Base-by-base conservation (phyloP, 2,329 filamentous ascomycete genomes). In the Ceratocystis cubensis region DNA sequence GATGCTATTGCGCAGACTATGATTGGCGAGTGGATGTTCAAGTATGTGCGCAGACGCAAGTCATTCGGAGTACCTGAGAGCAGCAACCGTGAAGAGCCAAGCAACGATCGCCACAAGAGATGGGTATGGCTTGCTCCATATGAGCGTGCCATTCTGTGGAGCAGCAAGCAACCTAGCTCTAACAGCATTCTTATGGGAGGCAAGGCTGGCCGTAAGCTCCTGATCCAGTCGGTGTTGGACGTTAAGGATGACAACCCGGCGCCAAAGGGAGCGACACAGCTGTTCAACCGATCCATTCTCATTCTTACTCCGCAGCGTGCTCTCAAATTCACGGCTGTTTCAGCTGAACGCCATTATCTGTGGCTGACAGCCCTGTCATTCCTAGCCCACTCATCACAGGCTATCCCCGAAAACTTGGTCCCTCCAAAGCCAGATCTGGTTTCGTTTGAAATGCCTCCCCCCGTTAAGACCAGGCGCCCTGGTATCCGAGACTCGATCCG, bases 81-180 rank as follows among this genome's bases (percentile, higher is more conserved):
- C 28, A 84, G 81, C 68, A 81, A 82, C 45, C 84, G 84, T 69
- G 86, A 91, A 72, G 84, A 88, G 69, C 87, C 81, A 69, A 86
- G 89, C 75, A 86, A 84, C 69, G 86, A 88, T 70, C 88, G 94
- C 37, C 94, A 99, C 75, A 96, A 92, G 78, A 84, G 94, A 75
- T 99, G 94, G 94, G 94, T 99, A 1, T 99, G 94, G 94, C 83
- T 99, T 69, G 94, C 93, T 20, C 94, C 94, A 2, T 97, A 99
- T 73, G 94, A 99, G 76, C 83, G 92, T 69, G 88, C 93, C 13
- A 93, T 99, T 68, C 89, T 99, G 75, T 99, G 94, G 94, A 96
- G 93, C 76, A 96, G 88, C 80, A 96, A 96, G 80, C 94, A 99
- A 76, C 94, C 94, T 17, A 90, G 87, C 8, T 91, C 87, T 71